Evolutionary conservation across 495 filamentous ascomycete species (phyloP).

Genomic region (Trichoderma asperelloides): DNA sequence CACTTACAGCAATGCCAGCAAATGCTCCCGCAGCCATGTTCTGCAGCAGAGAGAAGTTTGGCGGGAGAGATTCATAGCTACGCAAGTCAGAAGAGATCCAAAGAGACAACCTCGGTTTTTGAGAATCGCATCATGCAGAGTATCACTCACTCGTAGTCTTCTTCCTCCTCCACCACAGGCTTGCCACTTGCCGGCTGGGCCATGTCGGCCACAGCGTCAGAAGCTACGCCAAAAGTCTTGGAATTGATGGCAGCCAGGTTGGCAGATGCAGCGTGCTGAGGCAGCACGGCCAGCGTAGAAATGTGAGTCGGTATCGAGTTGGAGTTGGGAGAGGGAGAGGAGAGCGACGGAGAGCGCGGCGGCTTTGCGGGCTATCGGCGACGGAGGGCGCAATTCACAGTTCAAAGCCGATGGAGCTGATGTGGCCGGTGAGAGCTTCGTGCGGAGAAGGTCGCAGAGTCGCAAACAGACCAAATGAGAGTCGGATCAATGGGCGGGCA

Average conservation of each 20-base stretch:
- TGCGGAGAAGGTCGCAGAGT: background rate
- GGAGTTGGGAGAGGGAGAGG: background rate
- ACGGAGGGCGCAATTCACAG: background rate
- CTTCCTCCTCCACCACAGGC: slow-evolving; percentile 50
- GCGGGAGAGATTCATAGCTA: slow-evolving; percentile 52
- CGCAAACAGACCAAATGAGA: background rate
- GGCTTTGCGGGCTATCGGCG: background rate
- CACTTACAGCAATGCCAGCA: slow-evolving; percentile 85
- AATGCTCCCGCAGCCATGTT: slow-evolving; percentile 96
- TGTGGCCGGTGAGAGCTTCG: background rate
- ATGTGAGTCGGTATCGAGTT: background rate
- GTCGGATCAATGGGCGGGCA: background rate
- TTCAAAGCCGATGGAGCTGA: background rate
- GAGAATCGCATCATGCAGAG: background rate
- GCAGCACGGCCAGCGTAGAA: slow-evolving; percentile 3
- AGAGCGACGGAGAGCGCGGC: background rate
- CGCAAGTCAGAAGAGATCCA: slow-evolving; percentile 19
- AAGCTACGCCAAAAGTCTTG: slow-evolving; percentile 39
- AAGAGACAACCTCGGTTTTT: slow-evolving; percentile 13
- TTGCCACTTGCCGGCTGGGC: slow-evolving; percentile 48
- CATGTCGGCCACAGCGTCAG: slow-evolving; percentile 49
- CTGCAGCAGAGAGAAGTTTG: slow-evolving; percentile 50
- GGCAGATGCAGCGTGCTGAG: slow-evolving; percentile 15
- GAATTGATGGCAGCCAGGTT: slow-evolving; percentile 51
- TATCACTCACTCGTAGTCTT: slow-evolving; percentile 19